These are phyloP conservation scores for Parachaetomium inaequale DNA, from an alignment of 495 filamentous ascomycete species.

Conservation along the genomic window DNA sequence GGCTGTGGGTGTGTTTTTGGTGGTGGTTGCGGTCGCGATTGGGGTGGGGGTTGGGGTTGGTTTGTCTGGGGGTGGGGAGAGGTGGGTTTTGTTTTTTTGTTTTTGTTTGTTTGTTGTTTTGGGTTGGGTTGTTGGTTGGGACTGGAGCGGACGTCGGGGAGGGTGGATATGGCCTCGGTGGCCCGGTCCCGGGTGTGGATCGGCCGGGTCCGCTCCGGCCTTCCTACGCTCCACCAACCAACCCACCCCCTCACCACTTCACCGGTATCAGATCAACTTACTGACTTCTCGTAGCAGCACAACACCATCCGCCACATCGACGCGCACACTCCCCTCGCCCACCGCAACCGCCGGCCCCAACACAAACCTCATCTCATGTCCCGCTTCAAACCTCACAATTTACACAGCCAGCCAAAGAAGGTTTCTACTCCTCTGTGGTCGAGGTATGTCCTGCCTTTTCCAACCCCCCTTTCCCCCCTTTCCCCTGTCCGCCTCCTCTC, in stretches of 20 bases:
- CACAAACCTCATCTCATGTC: conserved; percentile 25
- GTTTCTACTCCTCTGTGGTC: conserved; percentile 35
- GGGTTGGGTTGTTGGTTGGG: background rate
- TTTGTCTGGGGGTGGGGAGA: background rate
- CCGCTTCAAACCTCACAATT: conserved; percentile 34
- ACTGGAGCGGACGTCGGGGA: background rate
- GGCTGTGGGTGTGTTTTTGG: conserved; percentile 7
- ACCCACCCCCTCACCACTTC: background rate
- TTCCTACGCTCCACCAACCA: background rate
- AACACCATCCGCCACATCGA: conserved; percentile 8
- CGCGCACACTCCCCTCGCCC: conserved; percentile 17
- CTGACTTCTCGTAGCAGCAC: background rate
- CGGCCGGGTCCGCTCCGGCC: background rate
- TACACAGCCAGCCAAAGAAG: conserved; percentile 25
- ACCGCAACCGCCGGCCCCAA: conserved; percentile 8
- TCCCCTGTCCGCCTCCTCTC: background rate
- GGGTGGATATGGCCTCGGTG: no score
- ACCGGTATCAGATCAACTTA: background rate
- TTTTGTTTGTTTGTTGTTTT: background rate
- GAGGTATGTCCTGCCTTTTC: conserved; percentile 3
- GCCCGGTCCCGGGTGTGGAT: no score
- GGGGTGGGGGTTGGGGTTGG: conserved; percentile 15
- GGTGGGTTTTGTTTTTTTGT: background rate
- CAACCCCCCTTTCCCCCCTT: background rate
- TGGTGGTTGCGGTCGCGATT: conserved; percentile 11